Conservation (phyloP, 441 rosid genomes). For the Corymbia citriodora region DNA sequence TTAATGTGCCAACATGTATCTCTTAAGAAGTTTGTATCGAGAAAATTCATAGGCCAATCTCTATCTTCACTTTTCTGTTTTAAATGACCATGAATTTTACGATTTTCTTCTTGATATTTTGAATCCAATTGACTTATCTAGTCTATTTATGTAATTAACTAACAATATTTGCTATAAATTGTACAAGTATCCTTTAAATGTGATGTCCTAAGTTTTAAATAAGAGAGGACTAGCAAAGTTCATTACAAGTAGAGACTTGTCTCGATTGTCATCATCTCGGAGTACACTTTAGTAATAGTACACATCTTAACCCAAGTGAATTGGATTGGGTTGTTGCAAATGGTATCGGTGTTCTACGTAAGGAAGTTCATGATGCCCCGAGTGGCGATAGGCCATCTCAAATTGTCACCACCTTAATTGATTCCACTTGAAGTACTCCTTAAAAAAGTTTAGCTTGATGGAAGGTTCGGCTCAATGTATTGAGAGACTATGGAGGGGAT, state of each 20-base stretch:
- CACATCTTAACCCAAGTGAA: background rate
- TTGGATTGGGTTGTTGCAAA: background rate
- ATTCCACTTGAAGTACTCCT: background rate
- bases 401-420: background rate
- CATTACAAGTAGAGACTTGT: background rate
- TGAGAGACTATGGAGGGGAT: background rate
- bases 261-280: background rate
- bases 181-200: background rate
- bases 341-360: background rate
- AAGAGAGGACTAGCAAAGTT: background rate
- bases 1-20: background rate
- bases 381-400: background rate
- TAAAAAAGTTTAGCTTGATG: background rate
- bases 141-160: background rate
- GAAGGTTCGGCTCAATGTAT: background rate
- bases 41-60: background rate
- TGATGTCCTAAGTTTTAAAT: accelerated
- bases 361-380: background rate
- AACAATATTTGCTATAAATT: background rate
- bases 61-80: background rate
- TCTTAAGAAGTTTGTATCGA: background rate
- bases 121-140: background rate
- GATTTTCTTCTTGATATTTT: background rate
- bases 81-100: background rate
- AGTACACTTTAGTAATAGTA: background rate